Conservation (phyloP, 768 basidiomycete species). For the Trametes meyenii region DNA sequence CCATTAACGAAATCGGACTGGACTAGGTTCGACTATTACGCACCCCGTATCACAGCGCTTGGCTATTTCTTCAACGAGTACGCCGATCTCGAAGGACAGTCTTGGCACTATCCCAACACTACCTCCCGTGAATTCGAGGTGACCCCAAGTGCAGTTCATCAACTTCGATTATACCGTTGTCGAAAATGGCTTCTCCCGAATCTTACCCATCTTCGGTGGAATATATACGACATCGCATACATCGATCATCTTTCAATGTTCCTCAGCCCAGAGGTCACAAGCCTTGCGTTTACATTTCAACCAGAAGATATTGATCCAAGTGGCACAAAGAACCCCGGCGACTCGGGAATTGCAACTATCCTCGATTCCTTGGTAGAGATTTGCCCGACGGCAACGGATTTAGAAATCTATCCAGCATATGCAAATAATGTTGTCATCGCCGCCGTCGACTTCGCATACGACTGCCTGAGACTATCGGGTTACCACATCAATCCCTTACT, state of each 20-base stretch:
- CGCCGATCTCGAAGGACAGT: not conserved
- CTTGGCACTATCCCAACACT: not conserved
- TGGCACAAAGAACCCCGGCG: not conserved
- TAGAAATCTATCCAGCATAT: not conserved
- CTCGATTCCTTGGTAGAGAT: not conserved
- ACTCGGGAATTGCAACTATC: not conserved
- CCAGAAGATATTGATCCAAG: not conserved
- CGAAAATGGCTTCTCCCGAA: not conserved
- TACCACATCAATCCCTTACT: not conserved
- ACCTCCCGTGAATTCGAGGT: not conserved
- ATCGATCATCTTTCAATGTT: not conserved
- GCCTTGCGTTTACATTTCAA: not conserved
- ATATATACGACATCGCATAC: not conserved
- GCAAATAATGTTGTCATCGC: not conserved
- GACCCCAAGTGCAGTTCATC: not conserved
- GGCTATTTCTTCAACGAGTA: not conserved
- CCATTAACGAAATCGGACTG: constrained; percentile 1
- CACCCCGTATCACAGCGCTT: not conserved
- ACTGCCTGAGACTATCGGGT: not conserved
- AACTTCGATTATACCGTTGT: not conserved
- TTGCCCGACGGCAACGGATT: not conserved
- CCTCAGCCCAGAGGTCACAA: not conserved
- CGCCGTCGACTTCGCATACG: not conserved
- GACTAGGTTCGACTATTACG: not conserved
- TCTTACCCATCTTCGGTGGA: constrained; percentile 3